These are phyloP conservation scores for Coelastrella sp. DNA, from an alignment of 139 green algal species.

Conservation along the genomic window DNA sequence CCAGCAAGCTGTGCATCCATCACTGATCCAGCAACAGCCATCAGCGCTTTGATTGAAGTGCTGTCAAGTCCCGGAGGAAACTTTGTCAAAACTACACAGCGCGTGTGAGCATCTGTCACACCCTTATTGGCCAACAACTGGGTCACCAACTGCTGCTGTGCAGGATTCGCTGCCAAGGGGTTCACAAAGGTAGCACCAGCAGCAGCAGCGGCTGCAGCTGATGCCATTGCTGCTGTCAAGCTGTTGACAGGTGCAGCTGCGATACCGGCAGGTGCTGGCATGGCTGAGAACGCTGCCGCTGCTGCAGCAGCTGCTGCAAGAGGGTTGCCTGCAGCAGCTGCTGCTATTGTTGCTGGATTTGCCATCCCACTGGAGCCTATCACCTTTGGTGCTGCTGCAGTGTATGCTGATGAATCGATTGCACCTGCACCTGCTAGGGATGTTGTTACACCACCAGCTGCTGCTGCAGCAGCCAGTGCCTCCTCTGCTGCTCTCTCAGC, in stretches of 20 bases:
- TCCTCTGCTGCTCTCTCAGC: constrained; percentile 19
- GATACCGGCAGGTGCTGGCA: neutral
- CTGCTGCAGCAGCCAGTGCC: constrained; percentile 33
- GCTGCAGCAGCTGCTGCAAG: constrained; percentile 25
- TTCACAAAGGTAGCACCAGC: constrained; percentile 26
- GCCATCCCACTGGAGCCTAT: neutral
- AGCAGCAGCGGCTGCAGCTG: constrained; percentile 32
- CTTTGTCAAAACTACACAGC: constrained; percentile 34
- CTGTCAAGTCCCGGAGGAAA: constrained; percentile 12
- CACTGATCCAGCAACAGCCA: constrained; percentile 12
- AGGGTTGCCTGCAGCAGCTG: constrained; percentile 13
- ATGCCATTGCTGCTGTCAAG: constrained; percentile 29
- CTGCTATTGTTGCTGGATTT: constrained; percentile 30
- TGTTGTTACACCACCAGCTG: too few relatives aligned
- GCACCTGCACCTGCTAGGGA: neutral
- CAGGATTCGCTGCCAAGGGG: constrained; percentile 6
- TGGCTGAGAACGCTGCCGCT: neutral
- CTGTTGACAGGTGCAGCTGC: neutral
- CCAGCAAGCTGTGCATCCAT: constrained; percentile 14
- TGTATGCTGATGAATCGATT: neutral
- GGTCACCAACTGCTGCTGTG: constrained; percentile 25
- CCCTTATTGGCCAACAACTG: constrained; percentile 13
- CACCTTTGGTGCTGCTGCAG: constrained; percentile 7
- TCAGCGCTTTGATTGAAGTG: neutral
- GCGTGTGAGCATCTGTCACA: constrained; percentile 12